Evolutionary conservation across 495 filamentous ascomycete species (phyloP).

Genomic region (Staphylotrichum tortipilum): DNA sequence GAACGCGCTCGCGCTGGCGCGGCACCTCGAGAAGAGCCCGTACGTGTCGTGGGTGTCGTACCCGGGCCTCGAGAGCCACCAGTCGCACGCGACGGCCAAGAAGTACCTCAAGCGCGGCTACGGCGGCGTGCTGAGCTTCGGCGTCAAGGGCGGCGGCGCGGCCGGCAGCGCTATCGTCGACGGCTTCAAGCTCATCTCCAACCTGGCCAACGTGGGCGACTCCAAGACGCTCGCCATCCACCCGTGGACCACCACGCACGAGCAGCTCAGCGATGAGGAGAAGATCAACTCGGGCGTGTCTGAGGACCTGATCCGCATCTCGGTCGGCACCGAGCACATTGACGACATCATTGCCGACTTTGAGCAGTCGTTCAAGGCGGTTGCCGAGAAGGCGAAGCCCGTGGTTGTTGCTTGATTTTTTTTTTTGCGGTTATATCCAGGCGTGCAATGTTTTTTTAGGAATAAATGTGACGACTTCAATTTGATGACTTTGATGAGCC

Average conservation of each 20-base stretch:
- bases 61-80: constrained; percentile 77
- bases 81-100: constrained; percentile 72
- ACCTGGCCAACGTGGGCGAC: constrained; percentile 71
- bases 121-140: constrained; percentile 87
- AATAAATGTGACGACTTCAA: too few species aligned
- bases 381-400: constrained; percentile 25
- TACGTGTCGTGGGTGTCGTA: constrained; percentile 93
- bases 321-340: constrained; percentile 94
- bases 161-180: constrained; percentile 86
- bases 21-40: constrained; percentile 74
- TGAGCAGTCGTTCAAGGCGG: constrained; percentile 72
- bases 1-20: constrained; percentile 74
- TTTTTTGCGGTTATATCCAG: constrained; percentile 3
- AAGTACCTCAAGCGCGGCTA: constrained; percentile 83
- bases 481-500: too few species aligned
- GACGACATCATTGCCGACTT: constrained; percentile 98
- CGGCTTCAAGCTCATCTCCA: constrained; percentile 89
- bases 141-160: constrained; percentile 76
- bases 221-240: constrained; percentile 95
- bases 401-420: constrained; percentile 28
- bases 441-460: background rate
- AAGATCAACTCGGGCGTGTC: constrained; percentile 73
- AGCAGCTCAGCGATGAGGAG: constrained; percentile 84
- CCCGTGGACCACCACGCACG: constrained; percentile 92
- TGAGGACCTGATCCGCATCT: constrained; percentile 91